Base-by-base conservation (phyloP, 768 basidiomycete species). In the Cystobasidium onofrii region DNA sequence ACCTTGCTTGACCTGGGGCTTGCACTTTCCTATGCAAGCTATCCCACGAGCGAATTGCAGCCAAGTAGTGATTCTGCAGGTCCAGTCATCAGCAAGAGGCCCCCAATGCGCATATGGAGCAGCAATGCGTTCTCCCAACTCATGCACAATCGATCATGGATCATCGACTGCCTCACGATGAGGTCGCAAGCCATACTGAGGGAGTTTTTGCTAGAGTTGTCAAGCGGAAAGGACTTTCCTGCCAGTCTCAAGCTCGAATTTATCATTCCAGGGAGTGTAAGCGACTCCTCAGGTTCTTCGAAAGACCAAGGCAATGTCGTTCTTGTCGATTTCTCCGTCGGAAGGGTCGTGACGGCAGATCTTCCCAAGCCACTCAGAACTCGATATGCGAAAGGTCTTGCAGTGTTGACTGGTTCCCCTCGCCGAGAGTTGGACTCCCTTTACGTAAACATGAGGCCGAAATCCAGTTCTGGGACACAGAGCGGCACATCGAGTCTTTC, bases 31-130 rank as follows among this genome's bases (percentile, higher is more conserved):
- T 60, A 60, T 60, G 57, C 57, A 60, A 29, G 29, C 29, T 60
- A 60, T 60, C 57, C 57, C 12, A 60, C 57, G 33, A 60, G 20
- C 20, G 57, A 60, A 23, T 15, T 50, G 46, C 46, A 50, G 46
- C 46, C 46, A 20, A 50, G 20, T 3, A 20, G 20, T 3, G n/a
- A 20, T n/a, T 12, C 27, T 13, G 13, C 29, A 27, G 33, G 57
- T 60, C 57, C 29, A 25, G 10, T 15, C 57, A 25, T 27, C 33
- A 60, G 33, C 57, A 60, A 60, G 57, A 60, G 46, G 46, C 23
- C 57, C 13, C 57, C 57, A 12, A 60, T 60, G 4, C 57, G 57
- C 25, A 60, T 60, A 25, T 60, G 57, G 57, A 60, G 57, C 33
- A 60, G 57, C 57, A 60, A 60, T 13, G 29, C 57, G 6, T 34